Evolutionary conservation across 305 asterid species (phyloP), one percentile per base, ranked within the genome.

Genomic region (Fraxinus dipetala): DNA sequence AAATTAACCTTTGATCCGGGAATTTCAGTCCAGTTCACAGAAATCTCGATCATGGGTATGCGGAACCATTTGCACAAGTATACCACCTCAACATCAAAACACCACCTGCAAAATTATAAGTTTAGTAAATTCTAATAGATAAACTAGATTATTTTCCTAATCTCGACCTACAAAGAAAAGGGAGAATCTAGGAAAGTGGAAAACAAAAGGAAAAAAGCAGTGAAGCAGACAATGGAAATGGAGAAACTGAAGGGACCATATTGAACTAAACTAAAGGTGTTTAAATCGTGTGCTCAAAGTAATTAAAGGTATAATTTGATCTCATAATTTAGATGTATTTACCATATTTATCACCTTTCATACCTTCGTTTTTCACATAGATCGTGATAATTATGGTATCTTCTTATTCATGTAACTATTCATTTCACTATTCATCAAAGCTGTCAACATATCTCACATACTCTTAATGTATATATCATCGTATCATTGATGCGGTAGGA

Each of bases 1-100:
- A 93, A 77, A 83, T 91, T 96, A 43, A 96, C 98, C 91, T 94
- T 96, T 1, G 99, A 94, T 82, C 98, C 98, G 0, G 97, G 99
- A 61, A 96, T 94, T 89, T 96, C 99, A 11, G 89, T 82, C 99
- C 99, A 96, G 72, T 81, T 94, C 6, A 96, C 98, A 0, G 98
- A 92, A 83, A 91, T 88, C 92, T 96, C 99, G 16, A 88, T 75
- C 92, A 96, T 88, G 13, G 98, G 97, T 77, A 96, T 86, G 77
- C 16, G 80, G 78, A 93, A 93, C 65, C 84, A 35, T 81, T 93
- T 92, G 96, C 97, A 91, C 69, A 95, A 69, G 90, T 94, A 95
- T 48, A 93, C 97, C 87, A 95, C 78, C 82, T 95, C 99, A 63
- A 95, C 99, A 59, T 95, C 99, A 78, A 95, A 95, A 87, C 99